Base-by-base conservation (phyloP, 2,329 filamentous ascomycete species). In the Fusarium napiforme region DNA sequence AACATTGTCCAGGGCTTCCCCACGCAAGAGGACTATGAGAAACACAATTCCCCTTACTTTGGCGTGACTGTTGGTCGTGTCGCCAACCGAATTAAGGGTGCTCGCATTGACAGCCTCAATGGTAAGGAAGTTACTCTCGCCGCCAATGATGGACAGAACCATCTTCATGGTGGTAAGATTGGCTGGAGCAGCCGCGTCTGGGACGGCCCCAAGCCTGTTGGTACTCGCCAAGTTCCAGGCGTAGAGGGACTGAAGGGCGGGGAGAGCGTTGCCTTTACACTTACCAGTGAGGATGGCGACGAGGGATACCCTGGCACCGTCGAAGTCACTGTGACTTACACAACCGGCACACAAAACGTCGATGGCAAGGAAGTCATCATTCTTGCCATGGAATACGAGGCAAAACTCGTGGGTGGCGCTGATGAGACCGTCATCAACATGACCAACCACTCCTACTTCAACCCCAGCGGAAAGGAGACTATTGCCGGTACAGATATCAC, bases 1-100 rank as follows among this genome's bases (percentile, higher is more conserved):
- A 96, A 98, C 85, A 96, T 99, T 74, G 95, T 98, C 28, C 93
- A 96, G 76, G 91, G 92, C 60, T 98, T 98, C 84, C 89, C 93
- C 23, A 91, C 88, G 19, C 89, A 93, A 60, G 90, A 93, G 49
- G 89, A 92, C 69, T 98, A 98, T 84, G 88, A 88, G 73, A 84
- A 89, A 75, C 85, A 95, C 86, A 96, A 96, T 84, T 85, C 83
- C 16, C 91, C 93, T 4, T 95, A 91, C 85, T 98, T 97, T 80
- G 96, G 96, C 73, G 95, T 96, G 81, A 98, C 94, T 49, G 97
- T 98, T 81, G 96, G 96, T 62, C 93, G 91, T 60, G 86, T 91
- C 26, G 90, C 95, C 69, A 98, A 98, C 85, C 92, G 96, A 64
- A 90, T 97, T 80, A 89, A 90, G 64, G 86, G 88, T 78, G 94